Evolutionary conservation across 2,329 filamentous ascomycete species (phyloP).

Genomic region (Colletotrichum ledebouriae): DNA sequence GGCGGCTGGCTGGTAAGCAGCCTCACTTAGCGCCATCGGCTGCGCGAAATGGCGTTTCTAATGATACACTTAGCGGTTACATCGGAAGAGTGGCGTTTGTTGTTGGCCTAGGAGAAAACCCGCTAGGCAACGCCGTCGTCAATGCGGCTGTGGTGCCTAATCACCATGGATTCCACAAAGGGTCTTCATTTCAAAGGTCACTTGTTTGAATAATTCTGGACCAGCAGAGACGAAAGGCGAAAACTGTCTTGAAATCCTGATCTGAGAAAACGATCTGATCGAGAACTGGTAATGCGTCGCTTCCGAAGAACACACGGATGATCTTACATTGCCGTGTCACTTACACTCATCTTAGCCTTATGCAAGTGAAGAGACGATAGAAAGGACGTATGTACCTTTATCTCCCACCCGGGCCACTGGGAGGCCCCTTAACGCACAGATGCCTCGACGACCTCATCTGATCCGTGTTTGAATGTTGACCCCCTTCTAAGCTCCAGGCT

Average conservation of each 20-base stretch:
- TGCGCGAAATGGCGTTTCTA: slow-evolving; percentile 31
- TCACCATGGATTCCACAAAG: slow-evolving; percentile 14
- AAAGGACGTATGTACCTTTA: slow-evolving; percentile 2
- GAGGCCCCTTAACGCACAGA: slow-evolving; percentile 28
- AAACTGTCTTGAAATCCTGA: background rate
- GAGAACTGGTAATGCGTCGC: background rate
- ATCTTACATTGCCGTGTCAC: background rate
- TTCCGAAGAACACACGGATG: background rate
- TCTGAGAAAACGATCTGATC: background rate
- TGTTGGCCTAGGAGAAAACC: background rate
- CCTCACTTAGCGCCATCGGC: slow-evolving; percentile 15
- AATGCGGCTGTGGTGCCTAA: slow-evolving; percentile 32
- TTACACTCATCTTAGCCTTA: background rate
- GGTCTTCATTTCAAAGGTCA: slow-evolving; percentile 1
- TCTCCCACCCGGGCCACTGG: background rate
- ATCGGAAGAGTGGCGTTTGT: slow-evolving; percentile 23
- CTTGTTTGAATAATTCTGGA: background rate
- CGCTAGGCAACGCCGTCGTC: slow-evolving; percentile 35
- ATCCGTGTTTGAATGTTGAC: slow-evolving; percentile 28
- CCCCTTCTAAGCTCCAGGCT: background rate
- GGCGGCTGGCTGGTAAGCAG: slow-evolving; percentile 14
- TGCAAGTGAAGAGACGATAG: background rate
- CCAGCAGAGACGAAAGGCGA: slow-evolving; percentile 20
- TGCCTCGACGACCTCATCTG: slow-evolving; percentile 4
- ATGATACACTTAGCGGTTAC: slow-evolving; percentile 35